These are phyloP conservation scores for Rhodosporidiobolus sp. DNA, from an alignment of 768 basidiomycete species.

Conservation along the genomic window DNA sequence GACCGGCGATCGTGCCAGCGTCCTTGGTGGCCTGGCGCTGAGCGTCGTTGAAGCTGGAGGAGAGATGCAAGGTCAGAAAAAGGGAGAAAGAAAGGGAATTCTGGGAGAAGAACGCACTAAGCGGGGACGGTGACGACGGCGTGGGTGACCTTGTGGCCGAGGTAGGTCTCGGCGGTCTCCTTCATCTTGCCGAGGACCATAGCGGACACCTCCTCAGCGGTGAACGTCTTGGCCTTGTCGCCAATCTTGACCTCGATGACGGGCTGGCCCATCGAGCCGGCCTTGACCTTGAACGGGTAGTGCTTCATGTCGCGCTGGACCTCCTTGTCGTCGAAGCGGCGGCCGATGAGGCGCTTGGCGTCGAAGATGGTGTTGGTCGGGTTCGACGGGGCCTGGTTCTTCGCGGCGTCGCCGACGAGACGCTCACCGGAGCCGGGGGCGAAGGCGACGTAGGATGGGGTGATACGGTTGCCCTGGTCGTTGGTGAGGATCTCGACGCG, in stretches of 20 bases:
- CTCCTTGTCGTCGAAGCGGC: conserved; percentile 65
- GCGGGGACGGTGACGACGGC: conserved; percentile 98
- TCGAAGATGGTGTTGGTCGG: conserved; percentile 89
- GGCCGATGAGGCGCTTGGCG: conserved; percentile 77
- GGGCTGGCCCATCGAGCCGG: conserved; percentile 45
- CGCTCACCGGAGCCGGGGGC: conserved; percentile 40
- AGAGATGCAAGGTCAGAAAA: background rate
- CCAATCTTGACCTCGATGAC: conserved; percentile 54
- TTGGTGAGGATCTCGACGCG: conserved; percentile 92
- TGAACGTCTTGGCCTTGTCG: conserved; percentile 72
- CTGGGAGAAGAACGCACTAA: conserved; percentile 53
- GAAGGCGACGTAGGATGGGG: conserved; percentile 59
- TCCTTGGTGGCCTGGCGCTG: conserved; percentile 99
- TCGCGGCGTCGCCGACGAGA: conserved; percentile 86
- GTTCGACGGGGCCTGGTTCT: conserved; percentile 91
- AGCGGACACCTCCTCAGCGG: conserved; percentile 62
- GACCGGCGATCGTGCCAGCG: conserved; percentile 89
- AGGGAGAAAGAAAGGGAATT: background rate
- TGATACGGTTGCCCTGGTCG: conserved; percentile 98
- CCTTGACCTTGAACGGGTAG: conserved; percentile 51
- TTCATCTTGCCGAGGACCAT: conserved; percentile 98
- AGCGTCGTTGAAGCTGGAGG: conserved; percentile 69
- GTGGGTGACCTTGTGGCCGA: conserved; percentile 91
- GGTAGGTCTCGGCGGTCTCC: conserved; percentile 97
- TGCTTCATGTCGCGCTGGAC: conserved; percentile 80